These are phyloP conservation scores for Hericium alpestre DNA, from an alignment of 768 basidiomycete genomes.

Conservation along the genomic window DNA sequence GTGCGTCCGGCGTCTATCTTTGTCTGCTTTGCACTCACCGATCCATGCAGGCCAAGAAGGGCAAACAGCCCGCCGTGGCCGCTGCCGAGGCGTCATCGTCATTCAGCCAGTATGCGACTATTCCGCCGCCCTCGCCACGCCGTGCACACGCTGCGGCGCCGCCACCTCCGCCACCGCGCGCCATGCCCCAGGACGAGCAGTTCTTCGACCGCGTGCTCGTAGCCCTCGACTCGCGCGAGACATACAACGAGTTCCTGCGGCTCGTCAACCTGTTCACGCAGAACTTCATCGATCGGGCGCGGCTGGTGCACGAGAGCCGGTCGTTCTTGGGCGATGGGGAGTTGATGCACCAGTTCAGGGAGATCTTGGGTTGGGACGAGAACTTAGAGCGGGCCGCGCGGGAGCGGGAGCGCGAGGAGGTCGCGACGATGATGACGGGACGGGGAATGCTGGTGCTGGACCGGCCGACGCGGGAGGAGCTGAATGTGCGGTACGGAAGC, in stretches of 20 bases:
- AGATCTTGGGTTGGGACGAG: constrained; percentile 83
- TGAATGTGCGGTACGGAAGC: constrained; percentile 72
- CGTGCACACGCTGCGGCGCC: constrained; percentile 6
- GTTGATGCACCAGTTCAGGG: constrained; percentile 70
- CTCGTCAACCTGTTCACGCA: constrained; percentile 91
- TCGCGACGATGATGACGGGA: constrained; percentile 7
- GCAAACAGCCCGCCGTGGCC: constrained; percentile 16
- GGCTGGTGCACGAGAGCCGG: constrained; percentile 70
- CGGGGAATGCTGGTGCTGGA: constrained; percentile 20
- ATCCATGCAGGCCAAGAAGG: constrained; percentile 10
- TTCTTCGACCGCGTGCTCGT: constrained; percentile 91
- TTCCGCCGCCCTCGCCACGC: constrained; percentile 19
- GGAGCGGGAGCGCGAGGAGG: constrained; percentile 21
- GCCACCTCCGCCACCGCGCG: constrained; percentile 11
- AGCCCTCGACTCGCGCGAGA: constrained; percentile 59
- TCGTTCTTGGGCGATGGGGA: constrained; percentile 70
- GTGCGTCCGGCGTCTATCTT: constrained; percentile 8
- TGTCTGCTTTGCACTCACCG: background rate
- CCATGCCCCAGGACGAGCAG: constrained; percentile 45
- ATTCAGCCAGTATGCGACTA: constrained; percentile 18
- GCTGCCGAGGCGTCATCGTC: constrained; percentile 16
- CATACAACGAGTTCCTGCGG: constrained; percentile 91
- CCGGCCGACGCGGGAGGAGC: constrained; percentile 50
- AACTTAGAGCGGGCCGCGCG: constrained; percentile 32
- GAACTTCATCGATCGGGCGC: constrained; percentile 80